A percentile compares a stretch with the other conserved stretches of the same genome.
phyloP scores from a whole-genome alignment of 2,329 filamentous ascomycete species.

The Fusarium fujikuroi region DNA sequence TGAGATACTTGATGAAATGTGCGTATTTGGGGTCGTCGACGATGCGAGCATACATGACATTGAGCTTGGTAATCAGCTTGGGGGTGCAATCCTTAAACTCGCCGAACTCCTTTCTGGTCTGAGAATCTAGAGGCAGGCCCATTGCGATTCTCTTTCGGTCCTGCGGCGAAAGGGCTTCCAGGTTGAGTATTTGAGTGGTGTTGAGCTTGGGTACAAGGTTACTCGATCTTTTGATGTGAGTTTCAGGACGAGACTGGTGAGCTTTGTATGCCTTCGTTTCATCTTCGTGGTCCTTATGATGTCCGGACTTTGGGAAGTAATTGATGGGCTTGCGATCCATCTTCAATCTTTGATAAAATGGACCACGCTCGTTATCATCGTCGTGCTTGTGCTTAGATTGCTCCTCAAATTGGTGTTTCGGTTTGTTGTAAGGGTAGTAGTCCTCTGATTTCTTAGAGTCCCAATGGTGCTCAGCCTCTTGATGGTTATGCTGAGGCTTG shows the following conservation, averaged over 20 bases:
- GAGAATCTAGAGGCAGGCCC: neutral
- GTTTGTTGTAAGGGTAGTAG: neutral
- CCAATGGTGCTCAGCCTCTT: neutral
- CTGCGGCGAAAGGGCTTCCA: neutral
- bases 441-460: neutral
- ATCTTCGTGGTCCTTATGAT: neutral
- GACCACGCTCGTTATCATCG: neutral
- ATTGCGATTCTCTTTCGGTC: neutral
- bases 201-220: constrained; percentile 1
- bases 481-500: neutral
- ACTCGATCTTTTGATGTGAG: neutral
- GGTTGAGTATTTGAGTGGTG: constrained; percentile 4
- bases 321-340: neutral
- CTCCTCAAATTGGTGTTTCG: neutral
- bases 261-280: neutral
- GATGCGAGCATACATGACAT: constrained; percentile 4
- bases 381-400: neutral
- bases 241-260: neutral
- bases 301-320: neutral
- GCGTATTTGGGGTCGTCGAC: neutral
- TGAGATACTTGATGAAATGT: neutral
- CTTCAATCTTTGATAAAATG: neutral
- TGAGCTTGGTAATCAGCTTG: constrained; percentile 12
- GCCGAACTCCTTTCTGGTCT: constrained; percentile 3
- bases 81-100: neutral